These are phyloP conservation scores for Pyrenula aspistea DNA, from an alignment of 495 filamentous ascomycete genomes.

Conservation along the genomic window DNA sequence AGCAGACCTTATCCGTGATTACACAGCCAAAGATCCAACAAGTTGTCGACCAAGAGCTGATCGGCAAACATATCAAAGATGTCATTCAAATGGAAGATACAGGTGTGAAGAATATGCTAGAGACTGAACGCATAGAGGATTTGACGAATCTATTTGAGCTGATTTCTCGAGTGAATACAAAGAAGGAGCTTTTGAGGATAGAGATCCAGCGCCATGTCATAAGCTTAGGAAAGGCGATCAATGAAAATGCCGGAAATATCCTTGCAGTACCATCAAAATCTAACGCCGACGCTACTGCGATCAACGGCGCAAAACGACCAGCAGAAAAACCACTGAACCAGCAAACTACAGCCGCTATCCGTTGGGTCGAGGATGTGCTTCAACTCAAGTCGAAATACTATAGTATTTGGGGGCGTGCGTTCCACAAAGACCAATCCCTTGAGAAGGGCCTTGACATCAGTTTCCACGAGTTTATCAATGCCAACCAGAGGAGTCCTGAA, in stretches of 20 bases:
- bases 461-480: slow-evolving; percentile 84
- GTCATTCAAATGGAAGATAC: slow-evolving; percentile 75
- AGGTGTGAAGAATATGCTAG: slow-evolving; percentile 80
- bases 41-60: slow-evolving; percentile 72
- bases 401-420: slow-evolving; percentile 53
- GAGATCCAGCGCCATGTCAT: slow-evolving; percentile 64
- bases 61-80: slow-evolving; percentile 61
- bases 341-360: slow-evolving; percentile 72
- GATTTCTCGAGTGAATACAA: slow-evolving; percentile 63
- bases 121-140: slow-evolving; percentile 70
- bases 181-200: slow-evolving; percentile 56
- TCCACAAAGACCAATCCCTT: slow-evolving; percentile 61
- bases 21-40: slow-evolving; percentile 62
- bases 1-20: slow-evolving; percentile 57
- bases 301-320: slow-evolving; percentile 30
- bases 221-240: slow-evolving; percentile 71
- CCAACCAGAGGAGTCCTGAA: slow-evolving; percentile 70
- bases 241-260: slow-evolving; percentile 43
- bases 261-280: slow-evolving; percentile 26
- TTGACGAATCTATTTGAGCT: slow-evolving; percentile 66
- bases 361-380: slow-evolving; percentile 91
- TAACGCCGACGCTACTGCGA: slow-evolving; percentile 22
- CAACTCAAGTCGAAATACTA: slow-evolving; percentile 84
- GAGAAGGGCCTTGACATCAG: slow-evolving; percentile 73
- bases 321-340: slow-evolving; percentile 37